These are phyloP conservation scores for Vitis hybrid DNA, from an alignment of 177 flowering plant genomes.

Conservation along the genomic window DNA sequence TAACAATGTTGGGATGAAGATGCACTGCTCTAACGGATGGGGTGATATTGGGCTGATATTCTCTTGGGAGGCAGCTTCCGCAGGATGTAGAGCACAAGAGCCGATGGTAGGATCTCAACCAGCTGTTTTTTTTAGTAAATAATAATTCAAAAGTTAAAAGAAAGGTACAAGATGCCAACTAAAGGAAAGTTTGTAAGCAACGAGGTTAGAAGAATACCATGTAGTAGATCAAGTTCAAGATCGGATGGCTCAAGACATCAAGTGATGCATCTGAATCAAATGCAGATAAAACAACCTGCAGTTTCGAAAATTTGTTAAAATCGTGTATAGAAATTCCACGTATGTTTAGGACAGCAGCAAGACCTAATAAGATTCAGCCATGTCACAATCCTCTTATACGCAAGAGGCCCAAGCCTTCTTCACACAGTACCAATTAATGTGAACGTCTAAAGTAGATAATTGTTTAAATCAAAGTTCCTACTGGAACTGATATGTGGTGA, in stretches of 20 bases:
- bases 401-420: no score
- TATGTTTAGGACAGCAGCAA: no score
- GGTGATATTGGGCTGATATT: conserved; percentile 87
- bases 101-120: conserved; percentile 88
- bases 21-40: conserved; percentile 48
- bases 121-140: conserved; percentile 38
- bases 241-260: conserved; percentile 84
- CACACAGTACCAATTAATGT: no score
- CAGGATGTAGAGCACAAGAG: conserved; percentile 83
- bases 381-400: no score
- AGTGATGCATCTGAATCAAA: conserved; percentile 79
- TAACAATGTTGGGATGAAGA: neutral
- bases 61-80: conserved; percentile 93
- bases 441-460: no score
- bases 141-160: conserved; percentile 4
- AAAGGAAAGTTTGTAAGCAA: neutral
- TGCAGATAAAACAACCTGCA: conserved; percentile 78
- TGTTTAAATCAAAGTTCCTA: no score
- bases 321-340: neutral
- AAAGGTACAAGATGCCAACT: neutral
- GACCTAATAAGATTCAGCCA: no score
- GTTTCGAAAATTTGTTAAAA: neutral
- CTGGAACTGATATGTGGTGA: no score
- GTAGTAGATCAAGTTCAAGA: conserved; percentile 78
- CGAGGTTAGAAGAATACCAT: conserved; percentile 41